Base-by-base conservation (phyloP, 225 moss, liverwort and hornwort species). In the Anthoceros angustus region DNA sequence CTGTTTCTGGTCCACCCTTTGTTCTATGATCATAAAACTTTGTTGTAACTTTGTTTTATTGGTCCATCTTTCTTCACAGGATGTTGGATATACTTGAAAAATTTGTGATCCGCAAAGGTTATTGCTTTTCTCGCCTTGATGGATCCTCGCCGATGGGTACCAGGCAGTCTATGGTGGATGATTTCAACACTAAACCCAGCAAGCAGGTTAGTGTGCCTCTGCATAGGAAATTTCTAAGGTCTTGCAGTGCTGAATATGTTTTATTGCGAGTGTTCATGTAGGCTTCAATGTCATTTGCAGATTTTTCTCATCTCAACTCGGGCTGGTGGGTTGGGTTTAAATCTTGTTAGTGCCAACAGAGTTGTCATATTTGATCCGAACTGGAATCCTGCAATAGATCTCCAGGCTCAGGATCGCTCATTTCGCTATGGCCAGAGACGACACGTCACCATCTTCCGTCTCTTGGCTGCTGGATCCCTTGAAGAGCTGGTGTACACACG, bases 311-410 rank as follows among this genome's bases (percentile, higher is more conserved):
- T 95, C 39, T 95, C 94, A 64, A 95, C 94, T 14, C 83, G 86
- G 63, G 94, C 94, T 39, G 94, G 94, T 63, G 90, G 90, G 73
- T 70, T 95, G 70, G 94, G 94, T 18, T 83, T 95, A 18, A 95
- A 95, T 75, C 84, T 95, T 43, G 86, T 88, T 12, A 84, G 94
- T 82, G 94, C 94, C 70, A 95, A 95, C 43, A 80, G 94, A 65
- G 91, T 95, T 63, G 84, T 95, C 63, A 95, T 95, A 78, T 94
- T 95, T 67, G 94, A 95, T 69, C 94, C 94, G 49, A 91, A 83
- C 69, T 95, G 91, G 94, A 95, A 95, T 72, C 94, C 94, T 74
- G 85, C 90, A 64, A 84, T 90, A 64, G 94, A 95, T 84, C 79
- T 95, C 41, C 94, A 95, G 75, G 94, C 94, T 62, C 94, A 95